These are phyloP conservation scores for Curvularia lunata DNA, from an alignment of 2,329 filamentous ascomycete species.

Conservation along the genomic window DNA sequence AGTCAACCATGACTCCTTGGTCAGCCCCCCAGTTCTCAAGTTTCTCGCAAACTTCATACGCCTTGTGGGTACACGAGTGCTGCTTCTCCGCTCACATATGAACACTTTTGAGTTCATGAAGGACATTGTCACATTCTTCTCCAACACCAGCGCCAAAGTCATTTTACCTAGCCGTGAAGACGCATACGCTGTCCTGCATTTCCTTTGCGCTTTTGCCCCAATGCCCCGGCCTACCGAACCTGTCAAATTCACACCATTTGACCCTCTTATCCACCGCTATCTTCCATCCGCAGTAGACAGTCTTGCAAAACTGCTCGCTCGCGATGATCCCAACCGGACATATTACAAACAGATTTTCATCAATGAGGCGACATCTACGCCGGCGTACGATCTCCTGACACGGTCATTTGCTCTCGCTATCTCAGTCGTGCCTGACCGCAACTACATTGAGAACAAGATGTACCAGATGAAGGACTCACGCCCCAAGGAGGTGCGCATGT, in stretches of 20 bases:
- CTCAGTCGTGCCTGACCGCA: constrained; percentile 78
- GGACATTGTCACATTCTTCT: constrained; percentile 85
- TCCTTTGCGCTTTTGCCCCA: constrained; percentile 89
- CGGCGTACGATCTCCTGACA: constrained; percentile 81
- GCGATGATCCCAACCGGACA: constrained; percentile 89
- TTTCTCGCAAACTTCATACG: constrained; percentile 84
- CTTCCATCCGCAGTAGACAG: constrained; percentile 88
- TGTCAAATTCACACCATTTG: constrained; percentile 80
- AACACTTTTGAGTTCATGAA: constrained; percentile 98
- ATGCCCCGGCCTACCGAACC: constrained; percentile 68
- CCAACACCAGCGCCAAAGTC: constrained; percentile 82
- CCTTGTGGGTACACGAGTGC: constrained; percentile 85
- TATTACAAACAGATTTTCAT: constrained; percentile 84
- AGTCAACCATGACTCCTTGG: constrained; percentile 76
- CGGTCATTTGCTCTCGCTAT: constrained; percentile 86
- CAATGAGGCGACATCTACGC: constrained; percentile 68
- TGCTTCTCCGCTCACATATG: constrained; percentile 78
- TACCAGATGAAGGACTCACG: constrained; percentile 53
- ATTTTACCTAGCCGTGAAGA: constrained; percentile 87
- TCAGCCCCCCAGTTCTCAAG: constrained; percentile 78
- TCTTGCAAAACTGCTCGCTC: constrained; percentile 86
- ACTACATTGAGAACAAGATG: constrained; percentile 55
- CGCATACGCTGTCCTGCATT: constrained; percentile 82
- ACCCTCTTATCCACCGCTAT: constrained; percentile 82
- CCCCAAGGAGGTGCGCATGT: constrained; percentile 45